Conservation (phyloP, 2,329 filamentous ascomycete genomes). For the Neurospora crassa region DNA sequence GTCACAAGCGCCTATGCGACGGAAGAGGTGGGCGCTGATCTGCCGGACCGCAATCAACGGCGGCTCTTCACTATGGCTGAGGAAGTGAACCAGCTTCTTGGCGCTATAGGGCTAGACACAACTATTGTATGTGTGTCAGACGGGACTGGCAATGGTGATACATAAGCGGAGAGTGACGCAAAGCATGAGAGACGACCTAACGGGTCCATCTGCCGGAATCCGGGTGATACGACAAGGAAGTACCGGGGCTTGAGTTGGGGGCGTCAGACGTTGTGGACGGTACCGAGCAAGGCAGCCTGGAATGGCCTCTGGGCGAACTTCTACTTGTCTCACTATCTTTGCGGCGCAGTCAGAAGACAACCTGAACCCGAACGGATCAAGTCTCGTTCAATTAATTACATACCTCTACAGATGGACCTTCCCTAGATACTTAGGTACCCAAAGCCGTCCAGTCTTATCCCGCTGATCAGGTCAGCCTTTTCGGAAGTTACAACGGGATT, state of each 20-base stretch:
- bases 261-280: not conserved
- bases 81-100: not conserved
- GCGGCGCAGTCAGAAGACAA: not conserved
- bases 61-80: not conserved
- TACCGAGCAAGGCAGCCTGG: not conserved
- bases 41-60: not conserved
- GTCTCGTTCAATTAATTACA: not conserved
- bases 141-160: not conserved
- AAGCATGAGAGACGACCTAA: not conserved
- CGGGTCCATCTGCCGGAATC: not conserved
- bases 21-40: not conserved
- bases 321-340: not conserved
- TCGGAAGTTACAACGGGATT: not conserved
- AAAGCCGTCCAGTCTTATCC: not conserved
- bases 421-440: not conserved
- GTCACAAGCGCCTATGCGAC: not conserved
- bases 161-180: not conserved
- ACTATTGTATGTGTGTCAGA: not conserved
- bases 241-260: not conserved
- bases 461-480: not conserved
- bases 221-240: not conserved
- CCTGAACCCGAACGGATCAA: no score
- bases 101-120: not conserved
- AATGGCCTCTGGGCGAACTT: not conserved
- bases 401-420: not conserved